These are phyloP conservation scores for Tetraselmis striata DNA, from an alignment of 139 green algal species.

Conservation along the genomic window DNA sequence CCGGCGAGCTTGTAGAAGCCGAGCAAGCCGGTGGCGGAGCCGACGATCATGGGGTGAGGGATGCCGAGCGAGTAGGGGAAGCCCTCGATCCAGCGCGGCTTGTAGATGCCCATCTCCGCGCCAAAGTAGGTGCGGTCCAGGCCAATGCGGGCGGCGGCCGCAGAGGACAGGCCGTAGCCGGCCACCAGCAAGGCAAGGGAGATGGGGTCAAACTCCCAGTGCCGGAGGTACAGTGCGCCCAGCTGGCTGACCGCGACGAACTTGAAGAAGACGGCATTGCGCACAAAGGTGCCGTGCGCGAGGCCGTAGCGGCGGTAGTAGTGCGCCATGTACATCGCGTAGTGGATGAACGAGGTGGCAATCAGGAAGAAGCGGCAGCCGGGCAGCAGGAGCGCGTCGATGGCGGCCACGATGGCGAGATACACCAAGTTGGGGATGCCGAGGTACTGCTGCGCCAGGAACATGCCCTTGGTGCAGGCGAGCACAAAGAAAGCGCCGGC, in stretches of 20 bases:
- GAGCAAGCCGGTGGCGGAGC: constrained; percentile 13
- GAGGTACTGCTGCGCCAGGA: constrained; percentile 3
- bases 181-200: constrained; percentile 14
- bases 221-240: constrained; percentile 1
- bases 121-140: constrained; percentile 32
- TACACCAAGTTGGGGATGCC: constrained; percentile 14
- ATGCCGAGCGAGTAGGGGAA: constrained; percentile 21
- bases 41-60: constrained; percentile 27
- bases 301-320: constrained; percentile 13
- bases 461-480: constrained; percentile 3
- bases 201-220: constrained; percentile 16
- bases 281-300: constrained; percentile 18
- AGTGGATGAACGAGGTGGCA: constrained; percentile 23
- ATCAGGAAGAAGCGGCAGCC: constrained; percentile 8
- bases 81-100: constrained; percentile 13
- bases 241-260: constrained; percentile 13
- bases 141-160: constrained; percentile 11
- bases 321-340: constrained; percentile 25
- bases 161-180: constrained; percentile 14
- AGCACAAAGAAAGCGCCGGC: constrained; percentile 10
- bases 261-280: constrained; percentile 27
- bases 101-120: constrained; percentile 16
- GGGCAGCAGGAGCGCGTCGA: neutral
- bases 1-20: constrained; percentile 15
- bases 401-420: neutral